Evolutionary conservation across 345 rosid genomes (phyloP), one percentile per base, ranked within the genome.

Genomic region (Aquilaria malaccensis): DNA sequence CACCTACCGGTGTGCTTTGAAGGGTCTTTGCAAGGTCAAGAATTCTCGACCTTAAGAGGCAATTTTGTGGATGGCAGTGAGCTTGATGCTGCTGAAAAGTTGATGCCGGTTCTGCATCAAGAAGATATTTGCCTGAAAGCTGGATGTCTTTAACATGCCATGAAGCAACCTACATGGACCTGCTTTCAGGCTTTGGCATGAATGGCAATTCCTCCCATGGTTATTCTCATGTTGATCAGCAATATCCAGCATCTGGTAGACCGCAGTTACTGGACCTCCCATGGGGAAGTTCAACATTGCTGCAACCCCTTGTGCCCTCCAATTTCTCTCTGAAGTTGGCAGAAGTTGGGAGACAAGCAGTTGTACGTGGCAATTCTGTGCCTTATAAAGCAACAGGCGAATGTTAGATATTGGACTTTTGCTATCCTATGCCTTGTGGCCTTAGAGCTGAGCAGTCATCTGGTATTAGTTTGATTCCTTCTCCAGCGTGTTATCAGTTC

Each of bases 21-120:
- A 88, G 81, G 85, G 85, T 80, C 85, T 22, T 76, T 85, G 81
- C 88, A 83, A 83, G 88, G 85, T 76, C 92, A 82, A 81, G 93
- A 85, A 77, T 77, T 70, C 61, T 31, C 82, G 70, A 74, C 90
- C 93, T 83, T 81, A 79, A 78, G 88, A 77, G 74, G 84, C 65
- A 86, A 76, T 62, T 76, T 70, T 72, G 51, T 74, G 2, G 81
- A 75, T 66, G 79, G 69, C 61, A 70, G 70, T 2, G 89, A 77
- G 58, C 69, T 71, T 65, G 91, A 82, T 33, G 75, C 70, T 52
- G 78, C 76, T 61, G 90, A 88, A 32, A 82, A 78, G 67, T 67
- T 67, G 86, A 77, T 41, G 70, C 70, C 50, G 69, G 69, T 76
- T 79, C 78, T 43, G 76, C 61, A 69, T 71, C 78, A 37, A 80